Base-by-base conservation (phyloP, 306 rosid species). In the Prunus persica region DNA sequence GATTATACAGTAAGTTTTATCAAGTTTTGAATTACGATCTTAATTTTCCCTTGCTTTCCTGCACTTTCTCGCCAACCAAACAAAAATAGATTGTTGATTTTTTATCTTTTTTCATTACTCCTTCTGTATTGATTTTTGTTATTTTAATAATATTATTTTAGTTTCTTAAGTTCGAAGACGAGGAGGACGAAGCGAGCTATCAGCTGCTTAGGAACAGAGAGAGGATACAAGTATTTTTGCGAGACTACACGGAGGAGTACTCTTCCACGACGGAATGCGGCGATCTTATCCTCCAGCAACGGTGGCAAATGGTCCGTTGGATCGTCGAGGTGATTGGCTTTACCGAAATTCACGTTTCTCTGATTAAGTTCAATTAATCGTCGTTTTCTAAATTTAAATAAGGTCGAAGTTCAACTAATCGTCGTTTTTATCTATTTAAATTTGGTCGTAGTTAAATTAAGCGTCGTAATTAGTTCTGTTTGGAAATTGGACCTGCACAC, bases 231-330 rank as follows among this genome's bases (percentile, higher is more conserved):
- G 76, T 82, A n/a, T 77, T 75, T 76, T 27, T 70, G 74, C 85
- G 70, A 69, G 88, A 91, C 84, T 91, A 89, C 78, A 72, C 55
- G 14, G 84, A 84, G 15, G 80, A 82, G 5, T 91, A 86, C 85
- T 75, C 79, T 56, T 84, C 89, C 74, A 49, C 84, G 54, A 78
- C 89, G 67, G 84, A 90, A 34, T 77, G 77, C 66, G 90, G 93
- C 51, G 79, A 84, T 60, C 87, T 88, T 10, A 85, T 92, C 70
- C 87, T 88, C 74, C 89, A 87, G 66, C 89, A 85, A 83, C 89
- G 99, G 72, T 82, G 81, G 28, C 78, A 79, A 41, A 92, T 90
- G 91, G 76, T 90, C 80, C 89, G 84, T 52, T 95, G 99, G 98
- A 92, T 95, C 24, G 68, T 88, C 84, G 92, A 90, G 91, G 90